A percentile compares a stretch with the other conserved stretches of the same genome.
phyloP scores from a whole-genome alignment of 1,139 yeast genomes.

The Meyerozyma smithsonii region DNA sequence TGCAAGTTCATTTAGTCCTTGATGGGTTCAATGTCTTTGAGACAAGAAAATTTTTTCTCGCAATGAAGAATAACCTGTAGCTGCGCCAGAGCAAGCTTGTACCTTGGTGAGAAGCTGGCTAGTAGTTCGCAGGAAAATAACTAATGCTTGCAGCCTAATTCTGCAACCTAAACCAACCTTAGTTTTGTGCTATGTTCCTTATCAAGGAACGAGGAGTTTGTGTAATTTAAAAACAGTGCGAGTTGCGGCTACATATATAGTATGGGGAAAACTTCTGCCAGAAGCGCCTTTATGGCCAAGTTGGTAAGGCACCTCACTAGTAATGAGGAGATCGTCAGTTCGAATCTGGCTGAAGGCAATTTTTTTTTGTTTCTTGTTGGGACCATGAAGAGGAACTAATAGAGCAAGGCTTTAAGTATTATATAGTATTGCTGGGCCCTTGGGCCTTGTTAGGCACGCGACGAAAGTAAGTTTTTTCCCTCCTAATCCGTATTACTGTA shows the following conservation, averaged over 20 bases:
- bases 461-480: too few species aligned
- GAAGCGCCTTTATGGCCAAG: constrained; percentile 44
- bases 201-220: neutral
- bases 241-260: neutral
- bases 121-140: neutral
- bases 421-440: neutral
- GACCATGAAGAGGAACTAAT: too few species aligned
- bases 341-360: constrained; percentile 77
- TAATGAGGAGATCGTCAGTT: constrained; percentile 88
- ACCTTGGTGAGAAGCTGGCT: neutral
- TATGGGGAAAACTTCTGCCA: neutral
- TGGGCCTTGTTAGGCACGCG: neutral
- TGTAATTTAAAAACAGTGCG: neutral
- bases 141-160: neutral
- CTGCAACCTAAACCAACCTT: neutral
- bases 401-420: neutral
- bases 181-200: constrained; percentile 3
- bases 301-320: constrained; percentile 92
- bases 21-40: neutral
- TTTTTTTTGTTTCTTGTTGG: constrained; percentile 14
- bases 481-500: too few species aligned
- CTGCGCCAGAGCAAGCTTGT: neutral
- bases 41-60: neutral
- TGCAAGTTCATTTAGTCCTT: constrained; percentile 1
- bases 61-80: neutral